Percentiles rank a stretch among this genome's conserved stretches.
phyloP scores from a whole-genome alignment of 495 filamentous ascomycete species.

The Penicillium bialowiezense region DNA sequence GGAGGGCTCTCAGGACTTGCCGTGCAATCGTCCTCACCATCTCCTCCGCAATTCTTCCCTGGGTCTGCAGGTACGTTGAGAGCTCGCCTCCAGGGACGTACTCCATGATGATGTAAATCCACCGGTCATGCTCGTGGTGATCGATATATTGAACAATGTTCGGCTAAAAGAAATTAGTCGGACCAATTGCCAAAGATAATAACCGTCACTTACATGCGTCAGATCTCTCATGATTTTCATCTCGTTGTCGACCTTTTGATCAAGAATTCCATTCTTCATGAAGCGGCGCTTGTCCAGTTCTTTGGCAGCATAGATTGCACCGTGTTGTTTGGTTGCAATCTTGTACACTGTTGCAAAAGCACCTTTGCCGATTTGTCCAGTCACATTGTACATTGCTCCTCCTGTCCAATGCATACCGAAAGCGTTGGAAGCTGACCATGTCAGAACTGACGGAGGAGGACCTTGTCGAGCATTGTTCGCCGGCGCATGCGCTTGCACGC shows the following conservation, averaged over 20 bases:
- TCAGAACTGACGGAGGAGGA: constrained; percentile 28
- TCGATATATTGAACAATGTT: constrained; percentile 92
- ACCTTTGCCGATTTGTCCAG: constrained; percentile 79
- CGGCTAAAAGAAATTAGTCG: constrained; percentile 44
- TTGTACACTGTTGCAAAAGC: constrained; percentile 92
- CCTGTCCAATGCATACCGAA: constrained; percentile 77
- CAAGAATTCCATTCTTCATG: constrained; percentile 80
- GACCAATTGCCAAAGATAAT: background rate
- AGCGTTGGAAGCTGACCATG: constrained; percentile 36
- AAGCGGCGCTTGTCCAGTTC: constrained; percentile 86
- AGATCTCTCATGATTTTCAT: constrained; percentile 88
- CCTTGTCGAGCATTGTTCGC: constrained; percentile 24
- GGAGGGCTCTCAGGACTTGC: constrained; percentile 77
- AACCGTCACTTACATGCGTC: constrained; percentile 63
- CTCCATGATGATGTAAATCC: constrained; percentile 96
- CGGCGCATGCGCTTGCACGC: constrained; percentile 26
- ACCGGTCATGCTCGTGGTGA: constrained; percentile 69
- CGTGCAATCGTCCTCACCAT: constrained; percentile 65
- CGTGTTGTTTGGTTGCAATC: constrained; percentile 74
- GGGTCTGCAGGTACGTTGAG: constrained; percentile 60
- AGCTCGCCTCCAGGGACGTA: constrained; percentile 83
- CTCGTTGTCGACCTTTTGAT: constrained; percentile 88
- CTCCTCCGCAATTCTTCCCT: constrained; percentile 62
- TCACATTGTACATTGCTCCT: constrained; percentile 75
- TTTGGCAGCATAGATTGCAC: constrained; percentile 81